phyloP scores from a whole-genome alignment of 345 rosid species.

The Populus alba region DNA sequence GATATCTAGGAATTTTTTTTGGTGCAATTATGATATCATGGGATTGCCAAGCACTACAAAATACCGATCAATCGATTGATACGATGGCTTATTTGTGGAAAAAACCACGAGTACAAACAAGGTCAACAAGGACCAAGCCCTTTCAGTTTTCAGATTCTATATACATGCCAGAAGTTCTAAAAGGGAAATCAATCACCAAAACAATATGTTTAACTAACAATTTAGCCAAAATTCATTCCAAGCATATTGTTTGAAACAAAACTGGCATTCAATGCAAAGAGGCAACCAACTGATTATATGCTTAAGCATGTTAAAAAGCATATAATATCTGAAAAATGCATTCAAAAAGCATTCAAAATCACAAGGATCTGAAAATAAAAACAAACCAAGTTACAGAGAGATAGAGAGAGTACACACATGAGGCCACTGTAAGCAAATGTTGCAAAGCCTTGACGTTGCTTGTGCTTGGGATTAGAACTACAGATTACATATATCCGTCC shows the following conservation, averaged over 20 bases:
- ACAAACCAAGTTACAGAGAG: neutral
- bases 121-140: neutral
- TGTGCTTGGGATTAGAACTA: conserved; percentile 77
- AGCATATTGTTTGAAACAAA: no score
- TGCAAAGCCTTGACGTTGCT: conserved; percentile 78
- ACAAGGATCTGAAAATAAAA: neutral
- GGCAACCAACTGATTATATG: neutral
- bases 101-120: neutral
- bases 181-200: neutral
- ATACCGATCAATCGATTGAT: neutral
- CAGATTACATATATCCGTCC: conserved; percentile 80
- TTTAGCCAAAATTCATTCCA: neutral
- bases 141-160: neutral
- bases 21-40: neutral
- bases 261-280: neutral
- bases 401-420: conserved; percentile 33
- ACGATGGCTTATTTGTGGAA: neutral
- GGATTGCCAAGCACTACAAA: neutral
- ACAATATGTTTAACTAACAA: no score
- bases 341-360: no score
- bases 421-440: conserved; percentile 51
- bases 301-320: neutral
- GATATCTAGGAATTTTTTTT: neutral
- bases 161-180: neutral
- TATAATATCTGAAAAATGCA: no score